Base-by-base conservation (phyloP, 2,329 filamentous ascomycete genomes). In the Fusarium sp. region DNA sequence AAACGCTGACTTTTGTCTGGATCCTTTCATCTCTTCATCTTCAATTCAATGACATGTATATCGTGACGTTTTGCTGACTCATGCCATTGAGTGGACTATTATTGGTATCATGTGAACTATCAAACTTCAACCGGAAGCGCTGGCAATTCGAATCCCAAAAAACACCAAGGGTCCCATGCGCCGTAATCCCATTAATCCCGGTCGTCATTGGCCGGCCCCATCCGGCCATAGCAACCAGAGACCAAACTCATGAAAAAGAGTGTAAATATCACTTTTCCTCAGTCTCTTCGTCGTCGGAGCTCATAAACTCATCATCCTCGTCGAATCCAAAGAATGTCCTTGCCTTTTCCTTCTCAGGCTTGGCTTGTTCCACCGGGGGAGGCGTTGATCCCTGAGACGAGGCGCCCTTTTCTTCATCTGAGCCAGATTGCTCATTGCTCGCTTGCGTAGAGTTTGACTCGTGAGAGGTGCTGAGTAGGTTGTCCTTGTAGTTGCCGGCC, bases 251-350 rank as follows among this genome's bases (percentile, higher is more conserved):
- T 33, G 36, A 42, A 23, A 51, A 46, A 54, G 7, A 4, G 49
- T 18, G 27, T 25, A n/a, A 34, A 14, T 9, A 42, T 68, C 54
- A 68, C 40, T 70, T 62, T 49, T 58, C 64, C 59, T 81, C 78
- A 6, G 82, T 80, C 11, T 86, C 85, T 33, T 90, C 88, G n/a
- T 89, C 86, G 56, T 87, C 86, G 9, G 86, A 89, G 72, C 88
- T 91, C 86, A 90, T 88, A 68, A 90, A 91, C 73, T 92, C 90
- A 50, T 93, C 91, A 58, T 92, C 90, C 33, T 94, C 91, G 67
- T 93, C 91, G 80, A 93, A 95, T 0, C 91, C 91, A 73, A 90
- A 91, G 75, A 93, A 92, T 0, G 84, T 82, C 74, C 73, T 82
- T 16, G 77, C 76, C 69, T 82, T 81, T 51, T 64, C 76, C 62